Percentiles rank a stretch among this genome's conserved stretches.
Conservation (phyloP, 1,284 basidiomycete species). For the Ustilago tritici region DNA sequence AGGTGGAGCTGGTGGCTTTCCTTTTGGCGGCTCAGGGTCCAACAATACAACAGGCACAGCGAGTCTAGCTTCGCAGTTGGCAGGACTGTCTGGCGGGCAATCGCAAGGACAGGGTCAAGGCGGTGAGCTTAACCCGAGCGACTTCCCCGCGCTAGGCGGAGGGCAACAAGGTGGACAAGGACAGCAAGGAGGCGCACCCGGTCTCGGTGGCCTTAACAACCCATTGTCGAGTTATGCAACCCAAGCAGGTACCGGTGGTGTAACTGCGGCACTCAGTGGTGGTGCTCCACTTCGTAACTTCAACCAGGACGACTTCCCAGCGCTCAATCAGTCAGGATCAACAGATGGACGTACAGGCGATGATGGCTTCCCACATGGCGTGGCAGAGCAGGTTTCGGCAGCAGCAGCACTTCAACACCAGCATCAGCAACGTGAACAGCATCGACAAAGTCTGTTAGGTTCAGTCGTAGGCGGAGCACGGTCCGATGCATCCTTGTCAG, state of each 20-base stretch:
- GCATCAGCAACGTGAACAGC: constrained; percentile 58
- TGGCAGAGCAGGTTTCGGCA: constrained; percentile 61
- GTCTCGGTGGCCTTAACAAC: constrained; percentile 39
- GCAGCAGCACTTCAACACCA: constrained; percentile 64
- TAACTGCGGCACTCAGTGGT: constrained; percentile 39
- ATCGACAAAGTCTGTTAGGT: constrained; percentile 52
- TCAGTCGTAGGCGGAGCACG: constrained; percentile 44
- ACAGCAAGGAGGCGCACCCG: constrained; percentile 49
- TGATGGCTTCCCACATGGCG: constrained; percentile 45
- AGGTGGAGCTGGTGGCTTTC: constrained; percentile 47
- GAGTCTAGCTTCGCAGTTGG: constrained; percentile 49
- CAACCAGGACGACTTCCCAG: constrained; percentile 67
- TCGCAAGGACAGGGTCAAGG: constrained; percentile 51
- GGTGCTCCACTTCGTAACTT: constrained; percentile 52
- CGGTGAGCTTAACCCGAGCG: constrained; percentile 53
- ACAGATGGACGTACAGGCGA: constrained; percentile 41
- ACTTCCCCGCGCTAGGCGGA: constrained; percentile 59
- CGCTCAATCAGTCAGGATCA: constrained; percentile 53
- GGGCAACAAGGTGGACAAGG: constrained; percentile 38
- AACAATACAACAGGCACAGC: constrained; percentile 50
- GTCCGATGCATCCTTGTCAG: constrained; percentile 50
- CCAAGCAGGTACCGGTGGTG: constrained; percentile 55
- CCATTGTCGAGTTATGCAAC: constrained; percentile 58
- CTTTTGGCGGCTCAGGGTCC: constrained; percentile 55
- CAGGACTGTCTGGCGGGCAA: constrained; percentile 38